Evolutionary conservation across 306 rosid genomes (phyloP).

Genomic region (Fagus crenata): DNA sequence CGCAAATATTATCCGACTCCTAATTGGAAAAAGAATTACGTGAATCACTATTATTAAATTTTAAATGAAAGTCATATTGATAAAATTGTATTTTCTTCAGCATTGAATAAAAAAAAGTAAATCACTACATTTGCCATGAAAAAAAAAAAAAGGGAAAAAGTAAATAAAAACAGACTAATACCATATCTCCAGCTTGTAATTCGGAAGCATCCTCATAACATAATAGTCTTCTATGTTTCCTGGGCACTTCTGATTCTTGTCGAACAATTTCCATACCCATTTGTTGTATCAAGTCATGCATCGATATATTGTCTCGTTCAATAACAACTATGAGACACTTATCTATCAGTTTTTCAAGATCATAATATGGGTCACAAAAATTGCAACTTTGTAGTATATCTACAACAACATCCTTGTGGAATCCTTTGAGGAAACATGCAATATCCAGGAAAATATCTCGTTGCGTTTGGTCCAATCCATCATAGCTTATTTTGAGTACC

Average conservation of each 20-base stretch:
- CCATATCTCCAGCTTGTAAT: slow-evolving; percentile 8
- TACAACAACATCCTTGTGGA: not conserved
- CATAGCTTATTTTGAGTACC: no score
- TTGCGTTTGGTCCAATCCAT: no score
- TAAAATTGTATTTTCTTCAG: no score
- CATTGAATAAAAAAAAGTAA: no score
- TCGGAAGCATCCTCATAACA: slow-evolving; percentile 35
- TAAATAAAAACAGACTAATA: not conserved
- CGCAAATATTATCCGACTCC: slow-evolving; percentile 32
- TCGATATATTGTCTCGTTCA: not conserved
- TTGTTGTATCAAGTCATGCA: slow-evolving; percentile 47
- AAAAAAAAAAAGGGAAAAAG: not conserved
- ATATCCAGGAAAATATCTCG: slow-evolving; percentile 41
- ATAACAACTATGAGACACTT: slow-evolving; percentile 27
- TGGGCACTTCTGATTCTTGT: slow-evolving; percentile 20
- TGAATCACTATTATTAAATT: no score
- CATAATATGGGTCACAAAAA: slow-evolving; percentile 5
- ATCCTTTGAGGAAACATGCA: slow-evolving; percentile 44
- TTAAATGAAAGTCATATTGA: no score
- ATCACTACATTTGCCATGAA: no score
- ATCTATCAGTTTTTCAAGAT: slow-evolving; percentile 29
- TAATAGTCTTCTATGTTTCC: slow-evolving; percentile 39
- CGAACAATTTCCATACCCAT: slow-evolving; percentile 41
- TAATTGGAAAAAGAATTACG: not conserved
- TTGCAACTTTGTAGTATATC: slow-evolving; percentile 15